Percentiles rank a stretch among this genome's conserved stretches.
phyloP scores from a whole-genome alignment of 2,329 filamentous ascomycete genomes.

The Fusarium brevicatenulatum region DNA sequence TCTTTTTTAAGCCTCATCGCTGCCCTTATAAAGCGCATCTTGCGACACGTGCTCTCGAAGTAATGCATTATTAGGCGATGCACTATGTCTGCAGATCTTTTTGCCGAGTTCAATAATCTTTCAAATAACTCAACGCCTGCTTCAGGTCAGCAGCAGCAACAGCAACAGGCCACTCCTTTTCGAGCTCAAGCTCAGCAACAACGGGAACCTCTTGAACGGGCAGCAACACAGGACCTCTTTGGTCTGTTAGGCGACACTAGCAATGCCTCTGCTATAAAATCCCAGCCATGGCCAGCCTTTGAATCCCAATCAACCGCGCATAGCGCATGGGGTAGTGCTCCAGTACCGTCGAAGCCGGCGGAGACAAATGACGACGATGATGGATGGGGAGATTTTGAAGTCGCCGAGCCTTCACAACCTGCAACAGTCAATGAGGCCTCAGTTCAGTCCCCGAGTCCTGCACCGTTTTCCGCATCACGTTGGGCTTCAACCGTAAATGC shows the following conservation, averaged over 20 bases:
- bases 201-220: constrained; percentile 18
- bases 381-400: constrained; percentile 75
- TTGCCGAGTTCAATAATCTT: constrained; percentile 69
- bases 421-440: constrained; percentile 25
- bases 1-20: background rate
- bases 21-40: constrained; percentile 1
- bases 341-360: constrained; percentile 28
- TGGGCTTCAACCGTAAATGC: constrained; percentile 23
- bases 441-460: constrained; percentile 7
- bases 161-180: constrained; percentile 18
- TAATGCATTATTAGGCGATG: constrained; percentile 28
- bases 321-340: constrained; percentile 32
- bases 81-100: constrained; percentile 72
- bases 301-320: constrained; percentile 37
- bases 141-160: constrained; percentile 19
- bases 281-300: constrained; percentile 48
- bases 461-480: constrained; percentile 12
- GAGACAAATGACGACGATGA: constrained; percentile 64
- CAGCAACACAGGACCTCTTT: constrained; percentile 44
- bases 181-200: constrained; percentile 21
- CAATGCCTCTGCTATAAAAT: constrained; percentile 19
- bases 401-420: constrained; percentile 53
- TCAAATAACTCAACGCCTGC: constrained; percentile 51
- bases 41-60: constrained; percentile 11
- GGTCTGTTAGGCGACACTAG: constrained; percentile 35